Conservation (phyloP, 441 rosid genomes). For the Gossypium gossypioides region DNA sequence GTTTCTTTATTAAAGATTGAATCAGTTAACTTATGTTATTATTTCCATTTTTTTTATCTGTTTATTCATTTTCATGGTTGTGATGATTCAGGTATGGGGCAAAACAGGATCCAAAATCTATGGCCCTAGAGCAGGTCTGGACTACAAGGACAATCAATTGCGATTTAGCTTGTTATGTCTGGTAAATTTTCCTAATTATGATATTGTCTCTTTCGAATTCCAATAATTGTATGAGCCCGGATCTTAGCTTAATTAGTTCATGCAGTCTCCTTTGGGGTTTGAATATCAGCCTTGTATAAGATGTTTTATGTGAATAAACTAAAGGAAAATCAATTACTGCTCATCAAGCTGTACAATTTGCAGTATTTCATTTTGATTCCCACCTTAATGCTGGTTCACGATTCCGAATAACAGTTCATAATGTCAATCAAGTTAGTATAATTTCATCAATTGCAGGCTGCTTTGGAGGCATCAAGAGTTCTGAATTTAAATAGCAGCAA, state of each 20-base stretch:
- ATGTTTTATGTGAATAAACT: background rate
- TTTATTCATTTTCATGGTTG: conserved; percentile 12
- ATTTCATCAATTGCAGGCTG: conserved; percentile 45
- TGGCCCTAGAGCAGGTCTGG: conserved; percentile 67
- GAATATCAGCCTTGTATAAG: background rate
- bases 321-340: background rate
- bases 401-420: background rate
- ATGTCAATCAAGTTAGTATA: background rate
- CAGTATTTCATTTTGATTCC: background rate
- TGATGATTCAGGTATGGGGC: conserved; percentile 60
- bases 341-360: too few species aligned
- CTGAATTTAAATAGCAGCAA: conserved; percentile 49
- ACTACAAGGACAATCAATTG: conserved; percentile 73
- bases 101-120: conserved; percentile 80
- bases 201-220: background rate
- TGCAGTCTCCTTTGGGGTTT: background rate
- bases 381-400: background rate
- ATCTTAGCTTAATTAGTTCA: background rate
- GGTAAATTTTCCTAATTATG: conserved; percentile 22
- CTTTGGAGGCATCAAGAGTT: conserved; percentile 75
- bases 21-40: background rate
- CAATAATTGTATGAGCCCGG: background rate
- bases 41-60: background rate
- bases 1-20: background rate
- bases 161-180: conserved; percentile 74